These are phyloP conservation scores for Rosa rugosa DNA, from an alignment of 306 rosid genomes.

Conservation along the genomic window DNA sequence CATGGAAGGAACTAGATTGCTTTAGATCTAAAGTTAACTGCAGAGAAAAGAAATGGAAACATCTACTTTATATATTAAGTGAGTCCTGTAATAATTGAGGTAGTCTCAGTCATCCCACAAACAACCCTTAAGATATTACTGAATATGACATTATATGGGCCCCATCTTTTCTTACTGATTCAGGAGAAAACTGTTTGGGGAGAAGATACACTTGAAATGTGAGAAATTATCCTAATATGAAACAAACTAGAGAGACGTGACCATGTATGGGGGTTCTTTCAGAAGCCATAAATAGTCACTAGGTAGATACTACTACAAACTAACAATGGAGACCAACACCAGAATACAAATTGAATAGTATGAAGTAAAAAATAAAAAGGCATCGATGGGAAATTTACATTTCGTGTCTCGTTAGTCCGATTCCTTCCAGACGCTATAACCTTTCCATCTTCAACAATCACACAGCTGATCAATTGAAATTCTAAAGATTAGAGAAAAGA, in stretches of 20 bases:
- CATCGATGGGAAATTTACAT: conserved; percentile 46
- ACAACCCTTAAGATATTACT: background rate
- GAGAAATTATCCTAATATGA: background rate
- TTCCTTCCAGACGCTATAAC: conserved; percentile 85
- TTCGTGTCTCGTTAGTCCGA: conserved; percentile 75
- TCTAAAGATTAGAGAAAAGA: conserved; percentile 20
- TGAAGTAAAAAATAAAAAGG: conserved; percentile 1
- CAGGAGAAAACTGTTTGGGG: background rate
- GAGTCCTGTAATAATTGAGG: background rate
- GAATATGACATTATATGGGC: background rate
- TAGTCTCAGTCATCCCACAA: background rate
- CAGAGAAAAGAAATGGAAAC: background rate
- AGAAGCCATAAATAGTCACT: background rate
- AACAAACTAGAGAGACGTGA: background rate
- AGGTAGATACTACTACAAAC: background rate
- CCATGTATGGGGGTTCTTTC: background rate
- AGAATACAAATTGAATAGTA: background rate
- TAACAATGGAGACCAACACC: background rate
- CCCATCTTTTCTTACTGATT: background rate
- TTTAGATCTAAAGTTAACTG: background rate
- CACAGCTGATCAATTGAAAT: conserved; percentile 56
- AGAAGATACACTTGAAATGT: background rate
- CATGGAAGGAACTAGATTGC: background rate
- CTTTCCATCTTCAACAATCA: conserved; percentile 72
- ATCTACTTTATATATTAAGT: background rate